These are phyloP conservation scores for Oryza officinalis DNA, from an alignment of 176 grass and related monocot species.

Conservation along the genomic window DNA sequence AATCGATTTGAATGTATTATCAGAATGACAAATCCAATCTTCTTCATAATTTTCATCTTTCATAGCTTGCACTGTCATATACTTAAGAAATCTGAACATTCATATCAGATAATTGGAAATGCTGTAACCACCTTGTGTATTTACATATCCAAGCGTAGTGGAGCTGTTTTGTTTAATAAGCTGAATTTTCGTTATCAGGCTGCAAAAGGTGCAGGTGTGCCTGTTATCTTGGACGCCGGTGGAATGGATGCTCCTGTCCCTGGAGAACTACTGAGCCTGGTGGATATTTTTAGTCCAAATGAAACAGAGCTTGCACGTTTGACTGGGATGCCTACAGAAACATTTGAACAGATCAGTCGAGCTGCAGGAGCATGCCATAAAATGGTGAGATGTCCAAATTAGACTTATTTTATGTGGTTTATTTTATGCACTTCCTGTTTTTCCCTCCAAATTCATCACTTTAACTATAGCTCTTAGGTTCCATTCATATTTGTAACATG, in stretches of 20 bases:
- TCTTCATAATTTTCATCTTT: not conserved
- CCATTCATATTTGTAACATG: not conserved
- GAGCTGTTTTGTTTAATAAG: not conserved
- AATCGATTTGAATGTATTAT: not conserved
- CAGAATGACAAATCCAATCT: constrained; percentile 8
- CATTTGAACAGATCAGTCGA: constrained; percentile 77
- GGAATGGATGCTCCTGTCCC: constrained; percentile 90
- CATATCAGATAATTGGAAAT: not conserved
- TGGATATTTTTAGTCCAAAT: constrained; percentile 98
- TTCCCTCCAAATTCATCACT: not conserved
- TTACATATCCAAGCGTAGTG: constrained; percentile 10
- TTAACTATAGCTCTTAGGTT: not conserved
- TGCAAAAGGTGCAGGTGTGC: constrained; percentile 81
- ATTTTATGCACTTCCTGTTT: constrained; percentile 5
- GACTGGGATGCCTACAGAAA: constrained; percentile 75
- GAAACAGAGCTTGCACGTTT: constrained; percentile 91
- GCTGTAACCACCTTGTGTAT: not conserved
- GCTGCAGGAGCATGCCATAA: constrained; percentile 74
- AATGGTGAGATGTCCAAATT: constrained; percentile 52
- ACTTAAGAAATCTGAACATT: not conserved
- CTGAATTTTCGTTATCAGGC: constrained; percentile 45
- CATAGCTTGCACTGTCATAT: not conserved
- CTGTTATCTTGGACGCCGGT: constrained; percentile 92
- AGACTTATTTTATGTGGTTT: constrained; percentile 9
- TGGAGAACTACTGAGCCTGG: constrained; percentile 66